Evolutionary conservation across 768 basidiomycete species (phyloP), one percentile per base, ranked within the genome.

Genomic region (Serendipita vermifera): DNA sequence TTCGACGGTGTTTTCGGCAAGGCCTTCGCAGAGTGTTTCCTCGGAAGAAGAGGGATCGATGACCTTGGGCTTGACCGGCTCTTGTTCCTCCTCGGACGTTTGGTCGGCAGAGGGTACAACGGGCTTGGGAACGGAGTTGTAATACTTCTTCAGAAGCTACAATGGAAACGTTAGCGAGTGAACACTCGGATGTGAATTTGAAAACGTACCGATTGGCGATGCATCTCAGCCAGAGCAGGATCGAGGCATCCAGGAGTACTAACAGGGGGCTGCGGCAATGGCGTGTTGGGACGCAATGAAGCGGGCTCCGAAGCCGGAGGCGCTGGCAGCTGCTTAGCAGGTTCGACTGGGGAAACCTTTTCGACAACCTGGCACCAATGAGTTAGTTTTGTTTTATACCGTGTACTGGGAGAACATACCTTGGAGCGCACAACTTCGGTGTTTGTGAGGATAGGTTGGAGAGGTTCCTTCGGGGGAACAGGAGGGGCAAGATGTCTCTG

Each of bases 61-160:
- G n/a, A n/a, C n/a, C n/a, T n/a, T n/a, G n/a, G n/a, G n/a, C n/a
- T n/a, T n/a, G n/a, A n/a, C n/a, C n/a, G n/a, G n/a, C n/a, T n/a
- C n/a, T n/a, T n/a, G n/a, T n/a, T n/a, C n/a, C n/a, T n/a, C n/a
- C n/a, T n/a, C n/a, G n/a, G n/a, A n/a, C n/a, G n/a, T n/a, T n/a
- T n/a, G n/a, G n/a, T n/a, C n/a, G n/a, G n/a, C n/a, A n/a, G n/a
- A n/a, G n/a, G n/a, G n/a, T n/a, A n/a, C n/a, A n/a, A n/a, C n/a
- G n/a, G n/a, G n/a, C n/a, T n/a, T n/a, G n/a, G n/a, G n/a, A 41
- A 26, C 5, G 7, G 46, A n/a, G 29, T 29, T 15, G 24, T 27
- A 51, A 29, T 51, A 51, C 29, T 51, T 51, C 24, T 51, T 51
- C 46, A 51, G 29, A 29, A 51, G 46, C 46, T 51, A 51, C 26